These are phyloP conservation scores for Karstenula rhodostoma DNA, from an alignment of 2,329 filamentous ascomycete species.

Conservation along the genomic window DNA sequence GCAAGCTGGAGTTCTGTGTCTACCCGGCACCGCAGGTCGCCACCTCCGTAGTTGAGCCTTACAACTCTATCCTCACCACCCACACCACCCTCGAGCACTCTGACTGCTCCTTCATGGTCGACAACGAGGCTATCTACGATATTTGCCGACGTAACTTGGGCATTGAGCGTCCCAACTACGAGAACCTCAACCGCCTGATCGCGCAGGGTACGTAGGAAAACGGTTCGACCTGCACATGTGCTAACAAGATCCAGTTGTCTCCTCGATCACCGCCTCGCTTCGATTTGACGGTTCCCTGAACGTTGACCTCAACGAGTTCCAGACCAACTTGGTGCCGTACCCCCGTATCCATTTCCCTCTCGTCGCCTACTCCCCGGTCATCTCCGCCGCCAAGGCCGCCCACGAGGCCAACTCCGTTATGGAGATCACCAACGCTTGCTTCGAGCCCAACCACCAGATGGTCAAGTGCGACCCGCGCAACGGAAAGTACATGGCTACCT, in stretches of 20 bases:
- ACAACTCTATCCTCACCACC: slow-evolving; percentile 99
- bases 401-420: slow-evolving; percentile 98
- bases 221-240: slow-evolving; percentile 13
- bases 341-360: slow-evolving; percentile 99
- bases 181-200: slow-evolving; percentile 98
- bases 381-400: slow-evolving; percentile 92
- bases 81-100: slow-evolving; percentile 99
- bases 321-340: slow-evolving; percentile 99
- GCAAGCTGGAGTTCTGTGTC: slow-evolving; percentile 99
- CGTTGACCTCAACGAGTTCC: slow-evolving; percentile 99
- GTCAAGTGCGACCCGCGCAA: slow-evolving; percentile 98
- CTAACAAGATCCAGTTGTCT: slow-evolving; percentile 74
- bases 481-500: slow-evolving; percentile 99
- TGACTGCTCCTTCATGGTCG: slow-evolving; percentile 99
- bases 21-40: slow-evolving; percentile 98
- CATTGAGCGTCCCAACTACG: slow-evolving; percentile 96
- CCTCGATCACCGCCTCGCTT: slow-evolving; percentile 96
- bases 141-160: slow-evolving; percentile 98
- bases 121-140: slow-evolving; percentile 99
- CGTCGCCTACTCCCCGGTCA: slow-evolving; percentile 92
- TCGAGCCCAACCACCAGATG: slow-evolving; percentile 99
- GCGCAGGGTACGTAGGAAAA: slow-evolving; percentile 75
- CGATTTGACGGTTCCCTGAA: slow-evolving; percentile 99
- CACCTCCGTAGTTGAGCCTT: slow-evolving; percentile 97
- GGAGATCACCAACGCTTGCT: slow-evolving; percentile 99